Evolutionary conservation across 2,329 filamentous ascomycete genomes (phyloP).

Genomic region (Bipolaris bicolor): DNA sequence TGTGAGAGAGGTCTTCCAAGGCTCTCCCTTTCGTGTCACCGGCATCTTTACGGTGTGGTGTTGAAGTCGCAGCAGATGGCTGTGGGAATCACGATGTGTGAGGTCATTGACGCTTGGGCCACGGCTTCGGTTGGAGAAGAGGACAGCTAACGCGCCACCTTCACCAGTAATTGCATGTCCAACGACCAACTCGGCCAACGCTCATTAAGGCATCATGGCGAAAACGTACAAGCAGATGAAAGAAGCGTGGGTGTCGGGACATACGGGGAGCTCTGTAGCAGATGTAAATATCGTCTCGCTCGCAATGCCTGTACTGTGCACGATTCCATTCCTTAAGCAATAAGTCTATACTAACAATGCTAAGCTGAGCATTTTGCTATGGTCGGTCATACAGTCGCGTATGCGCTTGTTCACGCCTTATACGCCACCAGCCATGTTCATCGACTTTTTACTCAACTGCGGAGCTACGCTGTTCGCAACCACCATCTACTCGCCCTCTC

Average conservation of each 20-base stretch:
- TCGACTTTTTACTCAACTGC: constrained; percentile 90
- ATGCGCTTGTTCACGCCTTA: constrained; percentile 84
- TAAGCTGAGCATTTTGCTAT: constrained; percentile 81
- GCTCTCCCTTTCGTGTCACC: accelerated
- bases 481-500: constrained; percentile 79
- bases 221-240: constrained; percentile 86
- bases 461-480: constrained; percentile 80
- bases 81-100: constrained; percentile 12
- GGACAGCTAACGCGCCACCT: constrained; percentile 30
- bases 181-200: constrained; percentile 20
- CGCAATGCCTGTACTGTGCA: constrained; percentile 74
- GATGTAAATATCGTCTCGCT: constrained; percentile 89
- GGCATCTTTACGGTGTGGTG: neutral
- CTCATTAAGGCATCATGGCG: constrained; percentile 33
- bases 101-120: constrained; percentile 17
- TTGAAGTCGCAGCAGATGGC: neutral
- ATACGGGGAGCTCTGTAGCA: constrained; percentile 78
- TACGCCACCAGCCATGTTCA: constrained; percentile 67
- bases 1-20: accelerated
- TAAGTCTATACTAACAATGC: constrained; percentile 31
- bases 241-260: constrained; percentile 92
- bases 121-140: constrained; percentile 9
- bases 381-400: constrained; percentile 85
- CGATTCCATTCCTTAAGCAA: constrained; percentile 21
- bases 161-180: constrained; percentile 10